Evolutionary conservation across 2,329 filamentous ascomycete genomes (phyloP), one percentile per base, ranked within the genome.

Genomic region (Hypoxylon rubiginosum): DNA sequence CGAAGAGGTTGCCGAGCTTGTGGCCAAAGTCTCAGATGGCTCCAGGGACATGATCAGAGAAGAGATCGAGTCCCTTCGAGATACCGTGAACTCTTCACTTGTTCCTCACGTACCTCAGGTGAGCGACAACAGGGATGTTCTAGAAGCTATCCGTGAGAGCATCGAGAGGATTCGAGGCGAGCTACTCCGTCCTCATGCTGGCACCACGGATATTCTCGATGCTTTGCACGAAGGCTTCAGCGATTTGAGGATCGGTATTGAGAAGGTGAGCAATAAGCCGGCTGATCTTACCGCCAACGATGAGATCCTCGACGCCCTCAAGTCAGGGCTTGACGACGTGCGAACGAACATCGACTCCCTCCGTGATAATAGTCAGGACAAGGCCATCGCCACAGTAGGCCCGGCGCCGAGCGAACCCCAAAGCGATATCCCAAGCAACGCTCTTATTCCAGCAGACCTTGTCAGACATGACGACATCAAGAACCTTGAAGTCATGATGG

Each of bases 171-270:
- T 97, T 34, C 88, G 93, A 4, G 84, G 87, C 15, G 94, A 97
- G 71, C 86, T 97, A 53, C 90, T 90, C 7, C 82, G 86, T 13
- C 86, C 86, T 2, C 83, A 87, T 48, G 82, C 85, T 15, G 93
- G 94, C 69, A 95, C 93, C 0, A 92, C 93, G 55, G 94, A 97
- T 74, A 92, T 97, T 10, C 84, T 98, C 1, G 93, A 97, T 75
- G 92, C 94, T 0, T 84, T 98, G 58, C 94, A 97, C 64, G 94
- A 97, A 77, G 94, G 94, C 1, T 85, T 98, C 6, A 90, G 92
- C 67, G 90, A 91, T 51, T 83, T 98, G 8, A 89, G 92, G 26
- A 83, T 85, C 28, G 91, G 93, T 66, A 91, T 98, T 62, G 94
- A 97, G 63, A 86, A 84, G 74, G 85, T 96, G 15, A 84, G 89